These are phyloP conservation scores for Magnusiomyces sp. DNA, from an alignment of 1,139 yeast genomes.

Conservation along the genomic window DNA sequence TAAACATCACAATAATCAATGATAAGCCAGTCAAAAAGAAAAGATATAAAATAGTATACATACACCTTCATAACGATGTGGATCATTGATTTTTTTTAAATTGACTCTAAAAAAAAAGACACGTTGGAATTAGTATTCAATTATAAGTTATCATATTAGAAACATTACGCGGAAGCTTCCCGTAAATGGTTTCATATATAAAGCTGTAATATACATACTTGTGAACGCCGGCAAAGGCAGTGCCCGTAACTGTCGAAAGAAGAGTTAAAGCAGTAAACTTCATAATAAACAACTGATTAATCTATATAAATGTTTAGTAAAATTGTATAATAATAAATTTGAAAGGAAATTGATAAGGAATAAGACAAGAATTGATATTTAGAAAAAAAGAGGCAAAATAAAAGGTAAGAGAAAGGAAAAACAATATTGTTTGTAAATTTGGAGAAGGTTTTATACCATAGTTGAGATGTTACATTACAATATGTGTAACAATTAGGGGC, in stretches of 20 bases:
- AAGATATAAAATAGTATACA: too few relatives aligned
- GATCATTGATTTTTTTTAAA: constrained; percentile 3
- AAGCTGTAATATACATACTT: constrained; percentile 23
- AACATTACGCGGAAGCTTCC: too few relatives aligned
- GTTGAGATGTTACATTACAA: not conserved
- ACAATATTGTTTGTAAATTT: not conserved
- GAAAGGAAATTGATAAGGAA: not conserved
- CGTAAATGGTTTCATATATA: too few relatives aligned
- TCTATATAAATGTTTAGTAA: not conserved
- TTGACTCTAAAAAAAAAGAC: too few relatives aligned
- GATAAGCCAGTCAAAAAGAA: too few relatives aligned
- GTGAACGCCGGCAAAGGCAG: constrained; percentile 43
- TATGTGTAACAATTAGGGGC: not conserved
- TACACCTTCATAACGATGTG: constrained; percentile 5
- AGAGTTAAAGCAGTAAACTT: constrained; percentile 33
- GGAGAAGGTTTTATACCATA: too few relatives aligned
- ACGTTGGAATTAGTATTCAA: too few relatives aligned
- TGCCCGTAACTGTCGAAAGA: constrained; percentile 41
- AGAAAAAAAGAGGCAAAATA: not conserved
- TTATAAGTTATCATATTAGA: too few relatives aligned
- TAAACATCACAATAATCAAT: too few relatives aligned
- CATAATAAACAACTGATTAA: constrained; percentile 17
- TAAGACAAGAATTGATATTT: not conserved
- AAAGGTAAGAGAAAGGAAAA: not conserved
- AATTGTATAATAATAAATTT: not conserved